phyloP scores from a whole-genome alignment of 2,329 filamentous ascomycete species.

The Penicillium aurantiogriseum region DNA sequence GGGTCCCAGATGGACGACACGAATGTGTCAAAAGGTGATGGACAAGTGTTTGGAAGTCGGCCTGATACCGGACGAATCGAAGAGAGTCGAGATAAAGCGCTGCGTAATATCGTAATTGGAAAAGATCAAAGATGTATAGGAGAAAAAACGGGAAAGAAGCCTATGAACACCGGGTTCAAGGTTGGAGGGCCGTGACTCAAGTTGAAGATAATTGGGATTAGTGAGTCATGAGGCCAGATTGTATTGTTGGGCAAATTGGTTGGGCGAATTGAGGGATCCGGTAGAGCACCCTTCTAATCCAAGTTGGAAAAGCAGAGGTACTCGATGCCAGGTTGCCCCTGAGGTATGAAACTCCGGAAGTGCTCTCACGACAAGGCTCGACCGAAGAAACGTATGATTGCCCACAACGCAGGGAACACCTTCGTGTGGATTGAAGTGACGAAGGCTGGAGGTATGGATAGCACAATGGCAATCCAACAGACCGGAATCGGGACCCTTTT shows the following conservation, averaged over 20 bases:
- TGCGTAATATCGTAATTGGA: slow-evolving; percentile 43
- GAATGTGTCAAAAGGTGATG: slow-evolving; percentile 8
- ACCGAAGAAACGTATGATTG: slow-evolving; percentile 3
- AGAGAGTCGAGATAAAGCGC: slow-evolving; percentile 30
- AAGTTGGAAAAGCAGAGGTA: slow-evolving; percentile 21
- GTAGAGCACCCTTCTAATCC: slow-evolving; percentile 24
- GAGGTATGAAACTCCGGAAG: slow-evolving; percentile 6
- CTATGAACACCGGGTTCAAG: slow-evolving; percentile 41
- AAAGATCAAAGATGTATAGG: slow-evolving; percentile 28
- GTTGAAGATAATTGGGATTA: slow-evolving; percentile 21
- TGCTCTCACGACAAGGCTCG: slow-evolving; percentile 5
- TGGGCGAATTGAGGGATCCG: slow-evolving; percentile 19
- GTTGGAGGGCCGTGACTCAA: slow-evolving; percentile 34
- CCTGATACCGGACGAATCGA: slow-evolving; percentile 8
- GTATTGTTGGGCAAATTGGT: neutral
- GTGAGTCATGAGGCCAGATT: slow-evolving; percentile 28
- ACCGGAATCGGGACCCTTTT: slow-evolving; percentile 1
- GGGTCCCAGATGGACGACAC: slow-evolving; percentile 15
- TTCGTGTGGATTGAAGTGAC: slow-evolving; percentile 9
- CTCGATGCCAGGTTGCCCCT: slow-evolving; percentile 27
- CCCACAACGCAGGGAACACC: neutral
- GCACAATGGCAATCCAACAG: neutral
- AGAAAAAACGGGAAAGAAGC: slow-evolving; percentile 24
- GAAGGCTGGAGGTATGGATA: slow-evolving; percentile 1
- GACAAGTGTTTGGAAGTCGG: slow-evolving; percentile 8